phyloP scores from a whole-genome alignment of 31 red algal species.

The Pterothamnion heteromorphum region DNA sequence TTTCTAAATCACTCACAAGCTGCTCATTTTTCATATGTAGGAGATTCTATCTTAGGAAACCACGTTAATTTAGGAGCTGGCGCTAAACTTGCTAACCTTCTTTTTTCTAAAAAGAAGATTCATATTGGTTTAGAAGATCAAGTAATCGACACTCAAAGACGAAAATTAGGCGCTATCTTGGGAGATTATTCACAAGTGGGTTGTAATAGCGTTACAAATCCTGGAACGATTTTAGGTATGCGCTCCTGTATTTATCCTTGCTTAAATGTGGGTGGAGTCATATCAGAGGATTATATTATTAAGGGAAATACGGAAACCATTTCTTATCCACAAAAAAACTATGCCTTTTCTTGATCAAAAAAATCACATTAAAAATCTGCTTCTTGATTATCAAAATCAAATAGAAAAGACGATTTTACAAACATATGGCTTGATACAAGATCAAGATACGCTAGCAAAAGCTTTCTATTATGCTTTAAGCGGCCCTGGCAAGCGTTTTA shows the following conservation, averaged over 20 bases:
- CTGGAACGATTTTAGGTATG: background rate
- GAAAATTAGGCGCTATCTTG: conserved; percentile 5
- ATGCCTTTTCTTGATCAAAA: too few species aligned
- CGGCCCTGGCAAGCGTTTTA: too few species aligned
- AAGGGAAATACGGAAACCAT: too few species aligned
- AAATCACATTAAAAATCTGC: too few species aligned
- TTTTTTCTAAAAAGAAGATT: background rate
- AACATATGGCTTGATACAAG: too few species aligned
- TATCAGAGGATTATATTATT: too few species aligned
- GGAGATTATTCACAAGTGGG: background rate
- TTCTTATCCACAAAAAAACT: too few species aligned
- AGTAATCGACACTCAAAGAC: background rate
- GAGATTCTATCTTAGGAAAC: background rate
- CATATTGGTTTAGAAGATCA: background rate
- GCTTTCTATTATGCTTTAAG: too few species aligned
- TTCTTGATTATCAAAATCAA: too few species aligned
- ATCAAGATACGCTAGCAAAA: too few species aligned
- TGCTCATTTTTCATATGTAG: background rate
- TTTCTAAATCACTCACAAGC: background rate
- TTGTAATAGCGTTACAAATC: background rate
- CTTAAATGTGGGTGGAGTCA: too few species aligned
- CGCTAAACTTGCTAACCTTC: background rate
- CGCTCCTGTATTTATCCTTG: background rate
- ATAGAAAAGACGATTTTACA: too few species aligned
- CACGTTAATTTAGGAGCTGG: conserved; percentile 9